Evolutionary conservation across 305 asterid species (phyloP).

Genomic region (Fraxinus xanthoxyloides): DNA sequence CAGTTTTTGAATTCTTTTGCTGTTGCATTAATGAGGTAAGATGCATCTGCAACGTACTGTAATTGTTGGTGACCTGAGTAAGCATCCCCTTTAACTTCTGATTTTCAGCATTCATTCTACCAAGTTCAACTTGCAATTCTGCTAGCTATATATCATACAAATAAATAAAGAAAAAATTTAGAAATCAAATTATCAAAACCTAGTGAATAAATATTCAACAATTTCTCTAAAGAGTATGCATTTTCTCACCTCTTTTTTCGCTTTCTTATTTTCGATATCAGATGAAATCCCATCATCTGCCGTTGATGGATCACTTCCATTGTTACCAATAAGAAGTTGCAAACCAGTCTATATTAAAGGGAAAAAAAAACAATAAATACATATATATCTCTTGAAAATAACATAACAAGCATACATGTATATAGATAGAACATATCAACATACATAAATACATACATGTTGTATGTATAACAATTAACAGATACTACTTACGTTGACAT

Average conservation of each 20-base stretch:
- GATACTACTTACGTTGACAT: conserved; percentile 58
- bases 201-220: neutral
- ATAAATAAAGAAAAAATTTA: neutral
- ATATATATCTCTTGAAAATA: neutral
- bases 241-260: conserved; percentile 52
- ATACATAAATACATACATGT: neutral
- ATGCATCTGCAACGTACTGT: conserved; percentile 61
- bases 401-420: neutral
- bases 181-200: neutral
- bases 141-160: conserved; percentile 22
- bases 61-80: conserved; percentile 56
- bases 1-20: conserved; percentile 40
- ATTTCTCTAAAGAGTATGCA: neutral
- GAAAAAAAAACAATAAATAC: neutral
- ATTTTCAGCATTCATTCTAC: conserved; percentile 56
- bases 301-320: conserved; percentile 74
- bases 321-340: conserved; percentile 66
- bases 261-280: conserved; percentile 47
- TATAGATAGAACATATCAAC: neutral
- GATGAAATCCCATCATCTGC: conserved; percentile 60
- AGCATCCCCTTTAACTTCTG: conserved; percentile 51
- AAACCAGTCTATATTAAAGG: conserved; percentile 57
- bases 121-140: conserved; percentile 45
- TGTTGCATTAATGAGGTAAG: conserved; percentile 48
- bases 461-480: neutral